Conservation (phyloP, 2,329 filamentous ascomycete genomes). For the Cryphonectria naterciae region DNA sequence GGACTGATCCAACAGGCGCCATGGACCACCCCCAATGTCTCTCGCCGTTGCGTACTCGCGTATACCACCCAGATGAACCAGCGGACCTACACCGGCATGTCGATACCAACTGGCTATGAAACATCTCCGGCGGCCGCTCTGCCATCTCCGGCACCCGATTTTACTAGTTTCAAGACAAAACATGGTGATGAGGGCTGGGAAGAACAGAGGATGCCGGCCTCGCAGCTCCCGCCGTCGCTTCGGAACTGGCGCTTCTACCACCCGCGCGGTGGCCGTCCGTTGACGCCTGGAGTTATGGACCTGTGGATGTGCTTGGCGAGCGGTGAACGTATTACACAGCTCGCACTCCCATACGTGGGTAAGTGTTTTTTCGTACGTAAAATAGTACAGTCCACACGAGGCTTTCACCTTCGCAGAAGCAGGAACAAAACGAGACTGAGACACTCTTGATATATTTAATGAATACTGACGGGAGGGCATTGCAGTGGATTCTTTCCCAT, state of each 20-base stretch:
- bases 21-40: constrained; percentile 40
- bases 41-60: constrained; percentile 40
- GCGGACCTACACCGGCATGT: constrained; percentile 35
- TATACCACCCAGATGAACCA: constrained; percentile 48
- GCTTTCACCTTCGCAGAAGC: too few relatives aligned
- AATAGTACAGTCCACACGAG: background rate
- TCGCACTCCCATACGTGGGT: constrained; percentile 59
- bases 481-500: constrained; percentile 43
- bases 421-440: background rate
- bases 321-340: constrained; percentile 65
- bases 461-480: background rate
- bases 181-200: constrained; percentile 8
- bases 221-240: background rate
- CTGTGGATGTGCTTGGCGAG: constrained; percentile 69
- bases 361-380: background rate
- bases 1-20: constrained; percentile 39
- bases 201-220: constrained; percentile 6
- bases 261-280: background rate
- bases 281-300: constrained; percentile 51
- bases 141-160: constrained; percentile 8
- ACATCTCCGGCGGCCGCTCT: background rate
- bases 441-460: background rate
- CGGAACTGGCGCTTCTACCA: constrained; percentile 8
- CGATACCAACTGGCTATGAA: constrained; percentile 26
- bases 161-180: background rate